Conservation (phyloP, 2,329 filamentous ascomycete species). For the Colletotrichum plurivorum region DNA sequence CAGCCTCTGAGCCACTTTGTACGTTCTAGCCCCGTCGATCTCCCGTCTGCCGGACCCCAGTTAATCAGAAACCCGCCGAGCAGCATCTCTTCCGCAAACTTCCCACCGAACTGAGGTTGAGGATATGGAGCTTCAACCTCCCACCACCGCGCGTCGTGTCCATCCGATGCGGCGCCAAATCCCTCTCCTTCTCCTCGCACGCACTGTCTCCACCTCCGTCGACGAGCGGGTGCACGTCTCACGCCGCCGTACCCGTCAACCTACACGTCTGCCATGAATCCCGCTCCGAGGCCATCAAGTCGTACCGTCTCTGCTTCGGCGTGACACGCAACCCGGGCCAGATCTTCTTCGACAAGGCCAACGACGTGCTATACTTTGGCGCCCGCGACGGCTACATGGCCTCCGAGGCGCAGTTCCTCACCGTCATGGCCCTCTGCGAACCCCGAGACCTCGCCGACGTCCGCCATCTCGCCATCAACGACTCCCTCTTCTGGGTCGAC, state of each 20-base stretch:
- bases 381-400: conserved; percentile 60
- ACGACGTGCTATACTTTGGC: conserved; percentile 65
- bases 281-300: conserved; percentile 58
- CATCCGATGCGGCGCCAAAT: conserved; percentile 55
- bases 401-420: conserved; percentile 60
- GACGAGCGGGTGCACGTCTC: conserved; percentile 56
- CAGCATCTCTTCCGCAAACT: conserved; percentile 60
- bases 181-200: conserved; percentile 43
- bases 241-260: conserved; percentile 58
- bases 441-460: conserved; percentile 57
- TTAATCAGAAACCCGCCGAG: conserved; percentile 24
- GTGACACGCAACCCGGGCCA: conserved; percentile 57
- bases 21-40: conserved; percentile 38
- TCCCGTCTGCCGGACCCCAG: conserved; percentile 13
- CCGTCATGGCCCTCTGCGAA: conserved; percentile 58
- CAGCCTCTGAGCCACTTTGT: conserved; percentile 32
- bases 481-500: conserved; percentile 56
- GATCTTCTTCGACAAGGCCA: conserved; percentile 57
- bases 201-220: conserved; percentile 34
- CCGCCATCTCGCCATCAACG: conserved; percentile 60
- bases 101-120: conserved; percentile 62
- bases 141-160: conserved; percentile 60
- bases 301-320: conserved; percentile 58
- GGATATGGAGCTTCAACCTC: conserved; percentile 62
- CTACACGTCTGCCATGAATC: conserved; percentile 64